These are phyloP conservation scores for Sherardia arvensis DNA, from an alignment of 257 asterid genomes.

Conservation along the genomic window DNA sequence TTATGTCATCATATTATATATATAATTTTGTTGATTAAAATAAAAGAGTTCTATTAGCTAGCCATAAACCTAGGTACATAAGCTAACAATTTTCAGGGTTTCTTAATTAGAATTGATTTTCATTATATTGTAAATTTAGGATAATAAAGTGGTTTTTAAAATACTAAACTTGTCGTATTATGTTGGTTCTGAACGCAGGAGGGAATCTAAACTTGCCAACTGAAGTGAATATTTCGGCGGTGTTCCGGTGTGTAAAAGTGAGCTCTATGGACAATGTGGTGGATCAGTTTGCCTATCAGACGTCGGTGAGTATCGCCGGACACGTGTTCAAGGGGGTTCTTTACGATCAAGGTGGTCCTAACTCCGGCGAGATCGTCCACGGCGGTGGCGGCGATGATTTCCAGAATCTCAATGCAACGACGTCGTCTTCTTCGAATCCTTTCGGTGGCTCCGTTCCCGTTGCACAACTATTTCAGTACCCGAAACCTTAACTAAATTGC, in stretches of 20 bases:
- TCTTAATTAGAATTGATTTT: too few relatives aligned
- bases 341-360: constrained; percentile 55
- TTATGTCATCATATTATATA: too few relatives aligned
- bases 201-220: constrained; percentile 56
- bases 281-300: constrained; percentile 67
- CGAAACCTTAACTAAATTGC: constrained; percentile 30
- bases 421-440: constrained; percentile 18
- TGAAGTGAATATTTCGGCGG: constrained; percentile 57
- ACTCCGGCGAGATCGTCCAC: constrained; percentile 40
- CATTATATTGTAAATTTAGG: too few relatives aligned
- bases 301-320: constrained; percentile 67
- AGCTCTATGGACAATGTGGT: constrained; percentile 61
- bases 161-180: too few relatives aligned
- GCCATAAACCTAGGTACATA: too few relatives aligned
- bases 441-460: constrained; percentile 27
- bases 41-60: too few relatives aligned
- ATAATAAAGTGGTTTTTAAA: too few relatives aligned
- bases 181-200: constrained; percentile 11
- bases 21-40: too few relatives aligned
- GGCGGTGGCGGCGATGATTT: constrained; percentile 8
- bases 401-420: constrained; percentile 13
- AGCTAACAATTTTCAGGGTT: too few relatives aligned
- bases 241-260: constrained; percentile 58
- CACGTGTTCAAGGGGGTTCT: constrained; percentile 68
- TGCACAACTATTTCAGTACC: constrained; percentile 36